Base-by-base conservation (phyloP, 208 protist species). In the Leishmania tarentolae region DNA sequence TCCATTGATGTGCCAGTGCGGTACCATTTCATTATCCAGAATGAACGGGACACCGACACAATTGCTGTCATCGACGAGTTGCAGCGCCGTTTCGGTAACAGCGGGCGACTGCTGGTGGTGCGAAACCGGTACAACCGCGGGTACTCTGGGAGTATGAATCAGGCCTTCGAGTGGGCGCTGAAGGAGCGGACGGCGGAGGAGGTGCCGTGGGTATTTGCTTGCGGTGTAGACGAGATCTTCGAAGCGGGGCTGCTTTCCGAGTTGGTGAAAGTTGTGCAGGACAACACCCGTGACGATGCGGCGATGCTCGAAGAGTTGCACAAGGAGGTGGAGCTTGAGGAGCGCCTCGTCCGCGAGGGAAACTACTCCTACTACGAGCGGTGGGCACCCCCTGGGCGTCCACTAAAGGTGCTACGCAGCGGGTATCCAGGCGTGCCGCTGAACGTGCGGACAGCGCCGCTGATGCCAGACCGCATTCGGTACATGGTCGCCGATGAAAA, bases 391-490 rank as follows among this genome's bases (percentile, higher is more conserved):
- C 68, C 47, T 15, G 78, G 78, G n/a, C 83, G 86, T 50, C 80
- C 83, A 71, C 68, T 87, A 19, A 80, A 81, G 75, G 87, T 90
- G 68, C 81, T 90, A 68, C 83, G 87, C 17, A 81, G 81, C 24
- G 80, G 84, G 21, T 84, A 63, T 19, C 83, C 87, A 13, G 80
- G 82, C 28, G 83, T 84, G 53, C 82, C 81, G 65, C n/a, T 77
- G 61, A 85, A 65, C 52, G 83, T 89, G 50, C 82, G 76, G 40
- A 89, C 86, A 4, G 81, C 87, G 28, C 76, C 78, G 42, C 81
- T 90, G 65, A 19, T 90, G 63, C 87, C 87, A 6, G 83, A 90
- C 82, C 79, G 87, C 24, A 63, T 90, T 15, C 87, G 87, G 37
- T 87, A 86, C 75, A 75, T 81, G 31, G 71, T 82, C 0, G 61